Percentiles rank a stretch among this genome's conserved stretches.
Evolutionary conservation across 2,329 filamentous ascomycete genomes (phyloP).

Genomic region (Apiospora pterosperma): DNA sequence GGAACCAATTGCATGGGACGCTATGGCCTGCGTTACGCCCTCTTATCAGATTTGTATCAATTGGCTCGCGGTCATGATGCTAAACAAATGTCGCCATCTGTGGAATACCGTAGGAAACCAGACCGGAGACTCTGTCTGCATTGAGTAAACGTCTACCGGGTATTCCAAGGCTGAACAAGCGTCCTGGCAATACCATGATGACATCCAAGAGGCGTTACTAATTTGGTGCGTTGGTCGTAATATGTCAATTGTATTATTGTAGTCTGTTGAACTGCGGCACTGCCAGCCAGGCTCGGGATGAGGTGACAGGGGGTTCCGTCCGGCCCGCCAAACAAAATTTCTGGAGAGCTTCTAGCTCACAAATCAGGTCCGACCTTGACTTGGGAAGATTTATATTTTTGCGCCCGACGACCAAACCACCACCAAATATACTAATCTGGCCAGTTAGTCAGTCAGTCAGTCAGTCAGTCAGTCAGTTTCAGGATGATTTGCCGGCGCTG

Average conservation of each 20-base stretch:
- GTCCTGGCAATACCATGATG: not conserved
- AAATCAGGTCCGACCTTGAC: not conserved
- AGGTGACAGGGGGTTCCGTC: not conserved
- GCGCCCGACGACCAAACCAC: not conserved
- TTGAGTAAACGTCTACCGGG: not conserved
- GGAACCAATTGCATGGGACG: slow-evolving; percentile 3
- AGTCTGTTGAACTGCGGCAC: not conserved
- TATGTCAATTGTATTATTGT: not conserved
- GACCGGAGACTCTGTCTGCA: no score
- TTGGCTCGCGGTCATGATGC: not conserved
- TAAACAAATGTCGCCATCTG: no score
- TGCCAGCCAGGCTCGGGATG: not conserved
- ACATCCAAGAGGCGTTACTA: not conserved
- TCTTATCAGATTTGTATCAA: not conserved
- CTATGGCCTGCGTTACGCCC: not conserved
- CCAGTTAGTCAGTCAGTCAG: no score
- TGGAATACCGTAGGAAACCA: not conserved
- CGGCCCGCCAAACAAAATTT: slow-evolving; percentile 23
- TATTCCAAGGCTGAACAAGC: not conserved
- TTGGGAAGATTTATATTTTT: not conserved
- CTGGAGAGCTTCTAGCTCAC: slow-evolving; percentile 14
- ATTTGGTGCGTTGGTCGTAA: not conserved
- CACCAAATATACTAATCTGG: not conserved
- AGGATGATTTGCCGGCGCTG: slow-evolving; percentile 45
- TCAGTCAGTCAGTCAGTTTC: not conserved